Percentiles rank a stretch among this genome's conserved stretches.
Evolutionary conservation across 306 rosid species (phyloP).

Genomic region (Oemleria cerasiformis): DNA sequence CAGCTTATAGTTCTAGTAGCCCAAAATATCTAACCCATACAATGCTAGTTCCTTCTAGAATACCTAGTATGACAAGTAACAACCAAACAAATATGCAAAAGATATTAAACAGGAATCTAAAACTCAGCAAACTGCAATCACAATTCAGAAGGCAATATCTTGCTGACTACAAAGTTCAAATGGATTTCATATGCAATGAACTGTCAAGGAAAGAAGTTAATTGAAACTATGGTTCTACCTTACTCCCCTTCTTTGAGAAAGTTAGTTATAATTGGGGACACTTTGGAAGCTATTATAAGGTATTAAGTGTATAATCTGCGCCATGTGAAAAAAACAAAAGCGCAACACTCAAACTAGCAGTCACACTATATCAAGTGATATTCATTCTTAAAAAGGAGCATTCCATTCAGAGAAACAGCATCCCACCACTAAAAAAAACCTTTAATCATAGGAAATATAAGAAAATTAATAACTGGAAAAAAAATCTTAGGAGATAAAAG

Average conservation of each 20-base stretch:
- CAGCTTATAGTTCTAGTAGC: too few relatives aligned
- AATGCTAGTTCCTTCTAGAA: too few relatives aligned
- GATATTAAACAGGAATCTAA: not conserved
- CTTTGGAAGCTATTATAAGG: not conserved
- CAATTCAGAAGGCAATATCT: not conserved
- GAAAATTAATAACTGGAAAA: not conserved
- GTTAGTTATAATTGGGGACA: not conserved
- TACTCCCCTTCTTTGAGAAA: not conserved
- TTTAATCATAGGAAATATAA: not conserved
- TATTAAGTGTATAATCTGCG: not conserved
- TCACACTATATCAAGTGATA: too few relatives aligned
- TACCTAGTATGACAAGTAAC: not conserved
- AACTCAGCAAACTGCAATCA: not conserved
- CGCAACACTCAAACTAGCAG: too few relatives aligned
- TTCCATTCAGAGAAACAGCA: not conserved
- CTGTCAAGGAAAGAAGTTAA: not conserved
- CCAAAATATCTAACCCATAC: too few relatives aligned
- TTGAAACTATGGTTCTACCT: not conserved
- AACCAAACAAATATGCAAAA: not conserved
- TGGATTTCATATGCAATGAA: too few relatives aligned
- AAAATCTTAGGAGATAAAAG: conserved; percentile 7
- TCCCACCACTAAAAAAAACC: not conserved
- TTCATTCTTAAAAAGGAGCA: not conserved
- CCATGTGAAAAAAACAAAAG: not conserved
- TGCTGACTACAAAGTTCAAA: not conserved